Evolutionary conservation across 73 alveolate genomes (phyloP).

Genomic region (Paramecium biaurelia): DNA sequence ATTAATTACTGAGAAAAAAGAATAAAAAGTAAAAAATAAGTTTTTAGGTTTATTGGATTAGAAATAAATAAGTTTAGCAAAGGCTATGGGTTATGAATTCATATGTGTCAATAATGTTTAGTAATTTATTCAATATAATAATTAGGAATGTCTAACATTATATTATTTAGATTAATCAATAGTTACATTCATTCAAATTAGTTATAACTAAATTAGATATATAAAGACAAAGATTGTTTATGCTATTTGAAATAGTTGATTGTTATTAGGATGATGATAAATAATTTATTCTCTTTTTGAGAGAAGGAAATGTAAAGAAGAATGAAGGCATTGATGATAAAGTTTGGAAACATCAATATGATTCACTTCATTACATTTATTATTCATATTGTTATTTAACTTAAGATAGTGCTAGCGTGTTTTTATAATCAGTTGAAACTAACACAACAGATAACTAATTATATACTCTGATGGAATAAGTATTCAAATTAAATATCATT

Average conservation of each 20-base stretch:
- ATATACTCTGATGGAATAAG: background rate
- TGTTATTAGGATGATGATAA: background rate
- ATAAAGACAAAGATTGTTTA: background rate
- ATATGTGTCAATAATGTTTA: slow-evolving; percentile 1
- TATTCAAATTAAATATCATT: background rate
- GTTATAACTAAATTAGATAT: background rate
- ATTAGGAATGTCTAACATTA: background rate
- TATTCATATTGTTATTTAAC: slow-evolving; percentile 9
- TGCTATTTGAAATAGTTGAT: background rate
- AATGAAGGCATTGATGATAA: background rate
- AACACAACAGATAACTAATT: background rate
- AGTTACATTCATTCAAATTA: background rate
- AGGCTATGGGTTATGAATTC: background rate
- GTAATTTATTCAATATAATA: background rate
- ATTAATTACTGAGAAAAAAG: background rate
- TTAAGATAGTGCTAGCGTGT: background rate
- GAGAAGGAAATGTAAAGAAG: slow-evolving; percentile 12
- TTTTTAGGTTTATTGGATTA: background rate
- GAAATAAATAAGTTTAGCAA: background rate
- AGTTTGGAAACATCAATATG: background rate
- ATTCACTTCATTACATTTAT: slow-evolving; percentile 1
- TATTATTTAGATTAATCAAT: background rate
- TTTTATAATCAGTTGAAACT: background rate
- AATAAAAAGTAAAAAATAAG: background rate
- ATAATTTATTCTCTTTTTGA: background rate